Evolutionary conservation across 2,329 filamentous ascomycete genomes (phyloP), one percentile per base, ranked within the genome.

Genomic region (Orbilia javanica): DNA sequence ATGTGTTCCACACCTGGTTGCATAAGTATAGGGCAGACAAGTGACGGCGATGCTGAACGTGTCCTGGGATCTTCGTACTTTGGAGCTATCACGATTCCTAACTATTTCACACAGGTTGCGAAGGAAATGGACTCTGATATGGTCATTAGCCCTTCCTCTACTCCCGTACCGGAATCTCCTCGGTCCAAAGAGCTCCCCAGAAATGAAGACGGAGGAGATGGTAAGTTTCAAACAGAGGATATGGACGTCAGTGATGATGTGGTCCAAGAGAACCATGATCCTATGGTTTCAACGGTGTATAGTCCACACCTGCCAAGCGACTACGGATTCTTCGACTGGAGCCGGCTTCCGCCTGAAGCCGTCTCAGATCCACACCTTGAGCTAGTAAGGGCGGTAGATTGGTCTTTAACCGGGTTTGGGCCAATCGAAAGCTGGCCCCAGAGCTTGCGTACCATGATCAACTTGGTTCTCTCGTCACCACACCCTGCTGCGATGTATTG

Each of bases 401-500:
- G 93, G 93, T 88, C 88, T 1, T 85, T 88, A 0, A 96, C 93
- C 0, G 85, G 90, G 3, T 85, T 96, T 0, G 93, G 93, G 0
- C 91, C 92, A 0, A 93, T 96, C 20, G 90, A 92, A 79, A 85
- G 86, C 57, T 96, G 93, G 92, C 85, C 88, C 0, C 85, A 88
- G 31, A 91, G 94, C 81, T 84, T 96, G 60, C 88, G 93, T 67
- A 89, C 90, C 79, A 93, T 94, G 90, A 91, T 92, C 62, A 95
- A 94, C 83, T 84, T 95, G 50, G 89, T 96, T 80, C 94, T 96
- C 92, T 91, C 89, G 13, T 91, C 89, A 74, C 92, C 92, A 10
- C 90, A 93, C 82, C 91, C 91, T 0, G 89, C 90, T 4, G 90
- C 91, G 6, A 89, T 94, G 87, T 95, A 94, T 83, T 95, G 93